A percentile compares a stretch with the other conserved stretches of the same genome.
Evolutionary conservation across 1,139 yeast species (phyloP).

Genomic region (Arxiozyma slooffiae): DNA sequence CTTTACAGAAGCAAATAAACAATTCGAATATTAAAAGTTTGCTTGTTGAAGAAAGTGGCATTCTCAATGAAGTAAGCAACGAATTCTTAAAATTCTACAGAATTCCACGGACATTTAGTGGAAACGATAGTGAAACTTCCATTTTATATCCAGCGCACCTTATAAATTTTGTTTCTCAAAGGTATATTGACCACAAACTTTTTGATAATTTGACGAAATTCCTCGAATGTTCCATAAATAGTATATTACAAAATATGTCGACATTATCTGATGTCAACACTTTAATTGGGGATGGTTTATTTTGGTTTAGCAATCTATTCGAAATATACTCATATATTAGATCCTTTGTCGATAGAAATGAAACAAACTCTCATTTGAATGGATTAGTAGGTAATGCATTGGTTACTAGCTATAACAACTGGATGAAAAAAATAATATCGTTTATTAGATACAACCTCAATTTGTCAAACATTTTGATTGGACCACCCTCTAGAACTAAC

Average conservation of each 20-base stretch:
- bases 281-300: slow-evolving; percentile 81
- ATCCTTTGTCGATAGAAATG: background rate
- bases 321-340: slow-evolving; percentile 86
- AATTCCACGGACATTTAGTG: slow-evolving; percentile 56
- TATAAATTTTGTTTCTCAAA: slow-evolving; percentile 76
- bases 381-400: slow-evolving; percentile 31
- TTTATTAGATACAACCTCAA: slow-evolving; percentile 36
- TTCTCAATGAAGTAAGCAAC: slow-evolving; percentile 60
- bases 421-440: slow-evolving; percentile 72
- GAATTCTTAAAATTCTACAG: slow-evolving; percentile 60
- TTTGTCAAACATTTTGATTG: slow-evolving; percentile 86
- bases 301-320: slow-evolving; percentile 93
- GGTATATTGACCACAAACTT: slow-evolving; percentile 25
- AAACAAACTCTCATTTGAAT: slow-evolving; percentile 59
- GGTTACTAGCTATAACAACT: slow-evolving; percentile 66
- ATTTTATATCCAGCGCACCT: slow-evolving; percentile 91
- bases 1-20: background rate
- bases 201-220: slow-evolving; percentile 2
- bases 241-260: slow-evolving; percentile 68
- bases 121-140: slow-evolving; percentile 65
- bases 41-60: background rate
- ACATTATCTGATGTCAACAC: slow-evolving; percentile 61
- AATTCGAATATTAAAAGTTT: background rate
- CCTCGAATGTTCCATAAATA: slow-evolving; percentile 18
- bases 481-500: slow-evolving; percentile 43